Percentiles rank a stretch among this genome's conserved stretches.
phyloP scores from a whole-genome alignment of 164 flowering plant genomes.

The Liquidambar formosana region DNA sequence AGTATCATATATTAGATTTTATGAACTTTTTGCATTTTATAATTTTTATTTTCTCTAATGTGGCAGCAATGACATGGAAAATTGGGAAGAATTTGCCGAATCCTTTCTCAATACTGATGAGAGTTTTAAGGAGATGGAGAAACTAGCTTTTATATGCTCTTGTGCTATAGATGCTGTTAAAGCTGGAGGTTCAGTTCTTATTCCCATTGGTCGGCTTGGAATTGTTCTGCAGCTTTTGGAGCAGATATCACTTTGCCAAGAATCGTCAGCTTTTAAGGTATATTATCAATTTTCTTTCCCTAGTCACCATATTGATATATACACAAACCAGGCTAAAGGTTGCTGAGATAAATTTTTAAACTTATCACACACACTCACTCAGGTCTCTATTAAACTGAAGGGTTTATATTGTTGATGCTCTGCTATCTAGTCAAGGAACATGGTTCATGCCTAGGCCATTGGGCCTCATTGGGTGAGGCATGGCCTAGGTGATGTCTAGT shows the following conservation, averaged over 20 bases:
- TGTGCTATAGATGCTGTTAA: constrained; percentile 56
- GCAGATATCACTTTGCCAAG: constrained; percentile 45
- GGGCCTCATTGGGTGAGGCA: background rate
- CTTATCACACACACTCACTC: too few species aligned
- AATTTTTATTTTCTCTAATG: background rate
- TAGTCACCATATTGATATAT: background rate
- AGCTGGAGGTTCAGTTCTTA: constrained; percentile 82
- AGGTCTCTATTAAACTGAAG: background rate
- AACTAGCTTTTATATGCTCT: constrained; percentile 68
- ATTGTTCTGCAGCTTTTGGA: constrained; percentile 70
- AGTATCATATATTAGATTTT: background rate
- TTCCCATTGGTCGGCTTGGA: constrained; percentile 71
- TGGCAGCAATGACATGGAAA: constrained; percentile 26
- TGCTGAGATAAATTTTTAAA: background rate
- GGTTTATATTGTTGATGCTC: background rate
- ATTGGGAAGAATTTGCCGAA: constrained; percentile 20
- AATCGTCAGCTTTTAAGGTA: constrained; percentile 61
- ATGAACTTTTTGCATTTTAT: background rate
- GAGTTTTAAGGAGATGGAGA: constrained; percentile 61
- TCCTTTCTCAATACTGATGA: constrained; percentile 42
- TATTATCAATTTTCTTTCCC: background rate
- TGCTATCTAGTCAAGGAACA: background rate
- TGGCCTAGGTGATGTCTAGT: background rate
- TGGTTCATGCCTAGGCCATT: too few species aligned
- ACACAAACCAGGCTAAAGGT: background rate